Evolutionary conservation across 768 basidiomycete genomes (phyloP), one percentile per base, ranked within the genome.

Genomic region (Phylloporus arenicola): DNA sequence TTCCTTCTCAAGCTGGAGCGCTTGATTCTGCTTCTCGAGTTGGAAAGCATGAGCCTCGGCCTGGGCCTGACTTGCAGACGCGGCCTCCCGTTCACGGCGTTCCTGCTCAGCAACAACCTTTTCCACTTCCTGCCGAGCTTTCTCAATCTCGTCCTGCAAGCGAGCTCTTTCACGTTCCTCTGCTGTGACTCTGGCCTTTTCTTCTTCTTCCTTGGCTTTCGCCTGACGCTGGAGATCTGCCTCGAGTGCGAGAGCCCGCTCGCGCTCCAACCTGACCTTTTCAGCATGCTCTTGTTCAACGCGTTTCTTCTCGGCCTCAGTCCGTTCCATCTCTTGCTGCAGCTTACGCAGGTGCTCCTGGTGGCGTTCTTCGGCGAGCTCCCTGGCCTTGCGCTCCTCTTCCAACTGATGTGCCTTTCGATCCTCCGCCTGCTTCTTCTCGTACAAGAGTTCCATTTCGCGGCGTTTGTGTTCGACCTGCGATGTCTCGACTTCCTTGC

Each of bases 121-220:
- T 42, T 62, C 58, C 50, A 68, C 47, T 48, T 68, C 65, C 40
- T 43, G 51, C 24, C 51, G 63, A n/a, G 59, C 56, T 45, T 56
- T 63, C 20, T 43, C 58, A 5, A 67, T 64, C 45, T 67, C 68
- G 20, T 48, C 54, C 38, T 69, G 63, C 53, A 67, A 41, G 19
- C 61, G 65, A 7, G 43, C 56, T 40, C 49, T 58, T 47, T 70
- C 68, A n/a, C 53, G 54, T 45, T 61, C 68, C 52, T 70, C 67
- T 19, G 47, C 56, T 12, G 42, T 7, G 24, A 24, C 43, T 19
- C 63, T 61, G 39, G 50, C 47, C 8, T 31, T 53, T 46, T 69
- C 67, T 43, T 63, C 64, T 19, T 64, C 67, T 27, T 62, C 56
- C 38, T 51, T 55, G 22, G 42, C 40, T 34, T 61, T 62, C 2